These are phyloP conservation scores for Botrytis deweyae DNA, from an alignment of 2,329 filamentous ascomycete species.

Conservation along the genomic window DNA sequence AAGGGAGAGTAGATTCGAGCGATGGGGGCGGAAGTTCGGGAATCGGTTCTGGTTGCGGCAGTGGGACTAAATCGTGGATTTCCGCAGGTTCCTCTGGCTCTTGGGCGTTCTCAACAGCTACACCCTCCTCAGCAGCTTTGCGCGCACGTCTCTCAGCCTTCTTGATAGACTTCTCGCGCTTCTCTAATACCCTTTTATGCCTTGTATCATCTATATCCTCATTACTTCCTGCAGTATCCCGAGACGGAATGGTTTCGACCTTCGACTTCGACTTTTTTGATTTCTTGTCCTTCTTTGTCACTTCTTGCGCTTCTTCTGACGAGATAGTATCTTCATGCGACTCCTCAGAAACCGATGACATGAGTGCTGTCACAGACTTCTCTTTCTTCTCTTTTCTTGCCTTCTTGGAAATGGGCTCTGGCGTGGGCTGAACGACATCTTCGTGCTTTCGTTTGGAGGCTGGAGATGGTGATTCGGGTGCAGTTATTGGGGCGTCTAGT, in stretches of 20 bases:
- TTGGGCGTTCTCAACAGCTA: slow-evolving; percentile 24
- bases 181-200: slow-evolving; percentile 52
- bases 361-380: neutral
- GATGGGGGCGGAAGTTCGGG: slow-evolving; percentile 57
- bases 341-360: neutral
- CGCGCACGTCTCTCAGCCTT: slow-evolving; percentile 45
- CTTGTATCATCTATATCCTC: slow-evolving; percentile 26
- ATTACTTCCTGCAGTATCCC: neutral
- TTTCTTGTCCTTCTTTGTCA: slow-evolving; percentile 9
- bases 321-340: neutral
- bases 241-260: neutral
- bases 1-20: slow-evolving; percentile 74
- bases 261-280: slow-evolving; percentile 12
- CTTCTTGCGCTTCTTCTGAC: slow-evolving; percentile 2
- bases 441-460: slow-evolving; percentile 18
- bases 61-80: slow-evolving; percentile 71
- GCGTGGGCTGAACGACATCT: neutral
- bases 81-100: slow-evolving; percentile 42
- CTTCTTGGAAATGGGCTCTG: slow-evolving; percentile 15
- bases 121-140: slow-evolving; percentile 37
- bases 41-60: slow-evolving; percentile 73
- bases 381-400: slow-evolving; percentile 25
- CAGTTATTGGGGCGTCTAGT: neutral
- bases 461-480: neutral
- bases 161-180: slow-evolving; percentile 55